phyloP scores from a whole-genome alignment of 1,284 basidiomycete genomes.

The Takashimella koratensis region DNA sequence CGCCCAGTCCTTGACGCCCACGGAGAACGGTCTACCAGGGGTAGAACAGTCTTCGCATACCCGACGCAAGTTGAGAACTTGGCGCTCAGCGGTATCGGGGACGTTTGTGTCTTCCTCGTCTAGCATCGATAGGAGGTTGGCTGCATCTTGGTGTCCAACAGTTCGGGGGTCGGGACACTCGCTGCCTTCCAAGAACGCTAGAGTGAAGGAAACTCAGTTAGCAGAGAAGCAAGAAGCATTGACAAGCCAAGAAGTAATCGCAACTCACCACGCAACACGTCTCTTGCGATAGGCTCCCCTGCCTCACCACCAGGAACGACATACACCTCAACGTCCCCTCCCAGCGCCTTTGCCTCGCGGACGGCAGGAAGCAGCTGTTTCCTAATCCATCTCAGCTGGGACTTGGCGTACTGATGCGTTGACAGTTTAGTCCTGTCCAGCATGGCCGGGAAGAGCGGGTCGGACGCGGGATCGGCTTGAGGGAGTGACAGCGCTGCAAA shows the following conservation, averaged over 20 bases:
- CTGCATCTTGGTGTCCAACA: constrained; percentile 58
- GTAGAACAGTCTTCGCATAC: constrained; percentile 71
- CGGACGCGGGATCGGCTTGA: constrained; percentile 13
- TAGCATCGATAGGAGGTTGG: constrained; percentile 54
- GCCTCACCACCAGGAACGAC: constrained; percentile 55
- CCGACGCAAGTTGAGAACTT: constrained; percentile 58
- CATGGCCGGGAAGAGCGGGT: constrained; percentile 55
- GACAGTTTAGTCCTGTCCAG: constrained; percentile 77
- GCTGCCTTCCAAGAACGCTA: constrained; percentile 61
- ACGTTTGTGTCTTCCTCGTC: constrained; percentile 32
- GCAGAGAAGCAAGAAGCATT: constrained; percentile 2
- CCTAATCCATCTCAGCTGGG: constrained; percentile 87
- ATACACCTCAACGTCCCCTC: constrained; percentile 46
- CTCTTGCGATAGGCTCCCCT: constrained; percentile 59
- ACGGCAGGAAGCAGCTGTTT: constrained; percentile 83
- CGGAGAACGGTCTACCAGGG: constrained; percentile 66
- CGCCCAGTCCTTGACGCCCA: constrained; percentile 66
- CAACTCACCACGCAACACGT: constrained; percentile 56
- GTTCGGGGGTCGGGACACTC: constrained; percentile 59
- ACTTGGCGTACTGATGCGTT: constrained; percentile 87
- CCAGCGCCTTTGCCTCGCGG: constrained; percentile 52
- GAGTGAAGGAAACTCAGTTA: too few relatives aligned
- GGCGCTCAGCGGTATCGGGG: constrained; percentile 55
- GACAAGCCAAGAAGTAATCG: background rate
- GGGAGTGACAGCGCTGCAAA: constrained; percentile 58